Base-by-base conservation (phyloP, 1,284 basidiomycete genomes). In the Ganoderma lucidum region DNA sequence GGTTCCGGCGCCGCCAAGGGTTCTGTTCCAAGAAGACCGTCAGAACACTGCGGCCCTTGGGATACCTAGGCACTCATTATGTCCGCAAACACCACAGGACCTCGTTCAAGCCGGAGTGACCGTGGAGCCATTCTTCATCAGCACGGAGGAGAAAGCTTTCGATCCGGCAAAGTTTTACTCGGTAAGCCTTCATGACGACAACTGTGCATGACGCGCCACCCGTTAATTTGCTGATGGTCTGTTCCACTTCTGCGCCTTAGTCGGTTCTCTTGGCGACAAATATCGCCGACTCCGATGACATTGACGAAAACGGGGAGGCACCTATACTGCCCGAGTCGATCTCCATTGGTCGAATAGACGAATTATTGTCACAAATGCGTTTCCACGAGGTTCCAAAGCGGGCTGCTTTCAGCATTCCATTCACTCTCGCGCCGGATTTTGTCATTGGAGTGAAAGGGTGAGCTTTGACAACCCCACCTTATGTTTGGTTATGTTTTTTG, bases 91-190 rank as follows among this genome's bases (percentile, higher is more conserved):
- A 10, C 6, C 39, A 41, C 35, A 96, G 95, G 96, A 98, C 79
- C 84, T 97, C 53, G 85, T 87, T 3, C 91, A 95, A 78, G 88
- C 93, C 8, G 95, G 96, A 0, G 91, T 95, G 42, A 88, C 87
- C 8, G 85, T 99, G 62, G 95, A 97, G 76, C 96, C 97, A 0
- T 99, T 97, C 81, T 98, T 99, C 81, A 95, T 99, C 76, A 90
- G 89, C 73, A 88, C 88, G 0, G 82, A 86, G 3, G 87, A 90
- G 8, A 90, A 90, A 63, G 83, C 86, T 0, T 97, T 97, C 74
- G 88, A 95, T 64, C 83, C 93, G 4, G 84, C 87, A 17, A 90
- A 88, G 55, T 98, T 97, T 81, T 99, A 96, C 81, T 91, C 92
- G 30, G 96, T 97, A 71, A 71, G 91, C 59, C 5, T 42, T 42